These are phyloP conservation scores for Aspergillus hancockii DNA, from an alignment of 495 filamentous ascomycete genomes.

Conservation along the genomic window DNA sequence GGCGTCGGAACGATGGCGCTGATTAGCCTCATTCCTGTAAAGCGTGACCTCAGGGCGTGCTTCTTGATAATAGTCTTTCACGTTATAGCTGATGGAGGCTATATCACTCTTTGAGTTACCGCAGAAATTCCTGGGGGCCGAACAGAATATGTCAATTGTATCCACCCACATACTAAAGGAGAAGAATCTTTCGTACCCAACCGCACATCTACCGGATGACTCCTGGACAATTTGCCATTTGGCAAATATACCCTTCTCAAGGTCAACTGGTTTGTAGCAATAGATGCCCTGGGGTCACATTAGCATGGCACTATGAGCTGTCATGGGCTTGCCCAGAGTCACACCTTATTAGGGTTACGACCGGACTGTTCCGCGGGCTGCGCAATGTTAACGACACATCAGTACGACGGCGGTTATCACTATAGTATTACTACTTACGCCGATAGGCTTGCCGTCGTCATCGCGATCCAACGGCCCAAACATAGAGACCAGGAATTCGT, in stretches of 20 bases:
- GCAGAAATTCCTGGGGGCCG: background rate
- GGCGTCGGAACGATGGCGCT: background rate
- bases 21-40: background rate
- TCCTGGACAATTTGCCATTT: slow-evolving; percentile 5
- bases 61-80: background rate
- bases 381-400: no score
- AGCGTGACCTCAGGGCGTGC: background rate
- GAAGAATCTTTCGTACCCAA: background rate
- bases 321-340: background rate
- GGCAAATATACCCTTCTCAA: slow-evolving; percentile 3
- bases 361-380: background rate
- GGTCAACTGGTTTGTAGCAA: slow-evolving; percentile 2
- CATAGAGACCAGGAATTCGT: slow-evolving; percentile 8
- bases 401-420: no score
- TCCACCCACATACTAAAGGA: background rate
- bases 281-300: slow-evolving; percentile 3
- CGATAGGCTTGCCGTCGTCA: background rate
- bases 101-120: background rate
- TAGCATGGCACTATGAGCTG: background rate
- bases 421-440: background rate
- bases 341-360: background rate
- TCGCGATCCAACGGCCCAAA: slow-evolving; percentile 9
- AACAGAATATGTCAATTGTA: background rate
- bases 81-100: background rate
- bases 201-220: background rate